A percentile compares a stretch with the other conserved stretches of the same genome.
Evolutionary conservation across 352 stramenopile genomes (phyloP).

Genomic region (Blastocystis sp.): DNA sequence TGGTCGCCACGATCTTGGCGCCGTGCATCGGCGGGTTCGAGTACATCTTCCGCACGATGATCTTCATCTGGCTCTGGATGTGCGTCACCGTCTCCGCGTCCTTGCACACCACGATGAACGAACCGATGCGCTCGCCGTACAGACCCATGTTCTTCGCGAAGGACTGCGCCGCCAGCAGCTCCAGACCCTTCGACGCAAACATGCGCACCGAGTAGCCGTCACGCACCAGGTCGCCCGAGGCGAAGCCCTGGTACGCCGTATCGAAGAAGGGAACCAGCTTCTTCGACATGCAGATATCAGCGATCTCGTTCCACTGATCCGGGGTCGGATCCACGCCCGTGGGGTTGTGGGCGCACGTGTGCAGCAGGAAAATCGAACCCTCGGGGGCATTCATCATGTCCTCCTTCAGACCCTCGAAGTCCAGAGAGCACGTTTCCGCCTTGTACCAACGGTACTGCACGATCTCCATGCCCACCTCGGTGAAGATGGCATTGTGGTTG

Average conservation of each 20-base stretch:
- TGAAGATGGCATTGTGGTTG: conserved; percentile 79
- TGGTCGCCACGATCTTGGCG: conserved; percentile 76
- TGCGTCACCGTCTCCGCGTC: conserved; percentile 69
- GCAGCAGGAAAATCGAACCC: conserved; percentile 76
- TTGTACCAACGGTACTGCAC: conserved; percentile 61
- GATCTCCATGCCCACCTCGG: conserved; percentile 60
- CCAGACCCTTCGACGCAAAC: conserved; percentile 64
- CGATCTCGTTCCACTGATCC: conserved; percentile 79
- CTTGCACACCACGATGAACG: conserved; percentile 73
- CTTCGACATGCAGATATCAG: conserved; percentile 73
- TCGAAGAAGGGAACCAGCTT: conserved; percentile 81
- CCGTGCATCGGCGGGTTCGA: conserved; percentile 82
- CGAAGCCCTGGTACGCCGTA: conserved; percentile 84
- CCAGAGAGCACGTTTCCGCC: conserved; percentile 61
- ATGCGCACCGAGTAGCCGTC: conserved; percentile 65
- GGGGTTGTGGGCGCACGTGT: conserved; percentile 82
- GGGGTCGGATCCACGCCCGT: conserved; percentile 73
- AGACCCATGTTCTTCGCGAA: conserved; percentile 88
- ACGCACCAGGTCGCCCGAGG: conserved; percentile 72
- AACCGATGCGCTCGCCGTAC: conserved; percentile 79
- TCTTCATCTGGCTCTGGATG: conserved; percentile 78
- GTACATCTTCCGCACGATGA: conserved; percentile 81
- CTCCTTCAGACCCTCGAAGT: conserved; percentile 73
- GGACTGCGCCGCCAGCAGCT: conserved; percentile 75
- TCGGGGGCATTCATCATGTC: conserved; percentile 73